phyloP scores from a whole-genome alignment of 1,284 basidiomycete genomes.

The Ustilago cynodontis region DNA sequence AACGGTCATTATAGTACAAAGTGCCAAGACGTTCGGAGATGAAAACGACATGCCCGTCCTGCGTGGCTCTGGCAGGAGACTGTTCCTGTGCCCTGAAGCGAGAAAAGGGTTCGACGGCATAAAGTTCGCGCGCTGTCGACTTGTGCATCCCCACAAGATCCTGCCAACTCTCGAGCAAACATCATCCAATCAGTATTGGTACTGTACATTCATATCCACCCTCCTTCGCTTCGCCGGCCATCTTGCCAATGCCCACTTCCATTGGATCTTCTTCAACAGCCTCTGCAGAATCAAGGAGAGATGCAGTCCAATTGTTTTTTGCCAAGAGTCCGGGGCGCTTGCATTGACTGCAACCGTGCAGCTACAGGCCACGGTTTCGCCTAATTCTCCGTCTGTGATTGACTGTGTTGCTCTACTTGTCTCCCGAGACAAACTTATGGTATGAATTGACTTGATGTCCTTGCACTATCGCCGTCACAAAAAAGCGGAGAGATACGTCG shows the following conservation, averaged over 20 bases:
- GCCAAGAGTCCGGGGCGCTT: conserved; percentile 11
- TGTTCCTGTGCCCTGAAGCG: neutral
- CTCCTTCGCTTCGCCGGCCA: conserved; percentile 1
- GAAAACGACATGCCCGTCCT: conserved; percentile 6
- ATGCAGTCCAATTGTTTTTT: neutral
- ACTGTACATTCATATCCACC: neutral
- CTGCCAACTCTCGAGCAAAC: conserved; percentile 3
- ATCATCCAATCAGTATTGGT: neutral
- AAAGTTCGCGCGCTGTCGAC: conserved; percentile 4
- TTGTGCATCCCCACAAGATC: conserved; percentile 4
- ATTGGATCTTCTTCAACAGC: neutral
- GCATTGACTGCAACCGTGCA: conserved; percentile 1
- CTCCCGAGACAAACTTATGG: neutral
- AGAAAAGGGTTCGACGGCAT: no score
- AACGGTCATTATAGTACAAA: conserved; percentile 1
- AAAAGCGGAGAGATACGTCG: neutral
- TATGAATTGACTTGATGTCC: neutral
- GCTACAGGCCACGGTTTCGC: neutral
- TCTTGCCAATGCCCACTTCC: neutral
- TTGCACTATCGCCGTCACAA: neutral
- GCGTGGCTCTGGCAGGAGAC: neutral
- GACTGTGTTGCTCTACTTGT: no score
- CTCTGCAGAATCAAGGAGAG: neutral
- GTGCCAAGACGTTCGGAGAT: conserved; percentile 15
- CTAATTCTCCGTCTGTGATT: neutral